Conservation (phyloP, 1,139 yeast species). For the Geotrichum histeridarum region DNA sequence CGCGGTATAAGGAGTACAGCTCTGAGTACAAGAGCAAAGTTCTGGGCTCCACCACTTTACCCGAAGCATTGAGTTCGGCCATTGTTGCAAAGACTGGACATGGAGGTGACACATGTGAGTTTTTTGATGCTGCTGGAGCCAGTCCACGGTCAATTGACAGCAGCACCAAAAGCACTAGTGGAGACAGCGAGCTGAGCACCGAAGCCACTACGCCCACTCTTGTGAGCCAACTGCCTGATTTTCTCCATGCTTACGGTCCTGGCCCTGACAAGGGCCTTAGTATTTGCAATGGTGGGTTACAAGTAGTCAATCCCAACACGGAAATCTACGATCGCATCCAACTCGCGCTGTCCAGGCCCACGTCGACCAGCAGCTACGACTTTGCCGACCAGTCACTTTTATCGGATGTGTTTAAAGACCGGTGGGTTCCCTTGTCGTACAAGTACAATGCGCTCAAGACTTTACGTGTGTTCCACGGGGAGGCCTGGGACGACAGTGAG, state of each 20-base stretch:
- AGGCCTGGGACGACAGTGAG: conserved; percentile 44
- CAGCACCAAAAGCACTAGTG: not conserved
- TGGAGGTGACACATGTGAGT: not conserved
- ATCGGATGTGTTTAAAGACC: conserved; percentile 46
- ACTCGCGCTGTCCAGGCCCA: conserved; percentile 37
- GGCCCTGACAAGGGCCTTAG: conserved; percentile 40
- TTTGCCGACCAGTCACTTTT: conserved; percentile 56
- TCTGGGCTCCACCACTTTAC: not conserved
- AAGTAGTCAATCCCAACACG: conserved; percentile 44
- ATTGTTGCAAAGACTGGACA: not conserved
- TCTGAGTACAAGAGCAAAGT: conserved; percentile 11
- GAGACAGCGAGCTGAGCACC: not conserved
- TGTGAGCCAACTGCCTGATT: conserved; percentile 19
- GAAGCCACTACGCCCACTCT: not conserved
- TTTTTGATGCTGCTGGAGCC: not conserved
- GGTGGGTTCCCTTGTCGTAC: conserved; percentile 49
- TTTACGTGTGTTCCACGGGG: conserved; percentile 41
- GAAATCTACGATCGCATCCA: conserved; percentile 40
- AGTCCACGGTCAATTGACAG: not conserved
- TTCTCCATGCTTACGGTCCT: conserved; percentile 42
- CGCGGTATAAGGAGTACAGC: conserved; percentile 35
- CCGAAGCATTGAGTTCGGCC: not conserved
- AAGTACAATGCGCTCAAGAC: conserved; percentile 53
- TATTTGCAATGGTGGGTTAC: conserved; percentile 52
- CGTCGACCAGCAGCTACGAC: conserved; percentile 40